Evolutionary conservation across 2,329 filamentous ascomycete genomes (phyloP).

Genomic region (Thelonectria discophora): DNA sequence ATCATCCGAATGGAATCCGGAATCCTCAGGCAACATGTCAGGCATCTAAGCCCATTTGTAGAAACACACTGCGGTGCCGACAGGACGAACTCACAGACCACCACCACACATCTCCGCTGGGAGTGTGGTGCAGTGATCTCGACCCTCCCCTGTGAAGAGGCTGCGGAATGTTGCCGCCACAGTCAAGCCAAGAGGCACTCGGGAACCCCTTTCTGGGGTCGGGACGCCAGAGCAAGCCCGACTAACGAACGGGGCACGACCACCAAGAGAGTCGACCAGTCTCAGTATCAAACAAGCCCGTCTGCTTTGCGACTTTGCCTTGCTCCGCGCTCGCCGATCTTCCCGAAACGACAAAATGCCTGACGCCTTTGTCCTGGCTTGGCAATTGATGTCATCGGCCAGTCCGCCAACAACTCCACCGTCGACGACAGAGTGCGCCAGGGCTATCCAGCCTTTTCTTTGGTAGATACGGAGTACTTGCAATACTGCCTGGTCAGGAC

Average conservation of each 20-base stretch:
- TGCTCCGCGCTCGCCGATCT: slow-evolving; percentile 21
- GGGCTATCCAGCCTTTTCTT: neutral
- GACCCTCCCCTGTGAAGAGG: slow-evolving; percentile 35
- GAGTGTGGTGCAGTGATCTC: slow-evolving; percentile 33
- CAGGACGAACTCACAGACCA: slow-evolving; percentile 12
- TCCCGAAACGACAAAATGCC: slow-evolving; percentile 5
- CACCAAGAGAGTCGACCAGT: neutral
- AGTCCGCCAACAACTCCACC: neutral
- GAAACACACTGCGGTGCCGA: neutral
- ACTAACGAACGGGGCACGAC: slow-evolving; percentile 28
- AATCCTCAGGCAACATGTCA: neutral
- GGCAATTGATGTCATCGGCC: neutral
- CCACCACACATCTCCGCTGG: slow-evolving; percentile 16
- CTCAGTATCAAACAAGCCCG: slow-evolving; percentile 10
- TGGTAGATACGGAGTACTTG: neutral
- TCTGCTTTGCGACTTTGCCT: slow-evolving; percentile 11
- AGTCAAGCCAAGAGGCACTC: slow-evolving; percentile 34
- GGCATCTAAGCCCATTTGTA: neutral
- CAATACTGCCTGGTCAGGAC: neutral
- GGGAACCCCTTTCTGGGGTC: slow-evolving; percentile 41
- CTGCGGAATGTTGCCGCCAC: slow-evolving; percentile 44
- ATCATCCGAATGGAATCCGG: too few species aligned
- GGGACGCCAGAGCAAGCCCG: slow-evolving; percentile 32
- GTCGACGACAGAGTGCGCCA: neutral
- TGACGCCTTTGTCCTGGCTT: neutral